phyloP scores from a whole-genome alignment of 345 rosid species.

The Alliaria petiolata region DNA sequence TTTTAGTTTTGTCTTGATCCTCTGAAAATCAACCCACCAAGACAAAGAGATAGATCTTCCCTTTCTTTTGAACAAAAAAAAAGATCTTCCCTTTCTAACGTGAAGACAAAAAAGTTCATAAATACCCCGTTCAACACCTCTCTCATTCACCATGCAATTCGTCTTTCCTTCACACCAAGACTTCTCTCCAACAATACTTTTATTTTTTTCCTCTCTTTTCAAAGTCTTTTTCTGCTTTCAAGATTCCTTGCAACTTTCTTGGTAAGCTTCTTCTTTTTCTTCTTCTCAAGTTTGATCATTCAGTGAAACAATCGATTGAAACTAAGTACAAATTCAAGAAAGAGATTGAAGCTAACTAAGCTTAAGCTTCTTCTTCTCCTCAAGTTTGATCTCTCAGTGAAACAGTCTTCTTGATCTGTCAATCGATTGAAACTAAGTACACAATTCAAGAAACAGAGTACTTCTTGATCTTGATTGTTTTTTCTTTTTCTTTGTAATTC shows the following conservation, averaged over 20 bases:
- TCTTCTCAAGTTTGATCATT: slow-evolving; percentile 1
- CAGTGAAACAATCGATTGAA: background rate
- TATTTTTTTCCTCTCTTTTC: background rate
- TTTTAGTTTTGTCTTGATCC: background rate
- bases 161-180: slow-evolving; percentile 20
- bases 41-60: slow-evolving; percentile 16
- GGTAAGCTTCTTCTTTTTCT: slow-evolving; percentile 13
- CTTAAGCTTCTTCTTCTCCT: too few relatives aligned
- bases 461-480: background rate
- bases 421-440: too few relatives aligned
- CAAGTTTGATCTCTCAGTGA: too few relatives aligned
- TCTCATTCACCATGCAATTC: slow-evolving; percentile 30
- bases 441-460: slow-evolving; percentile 5
- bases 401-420: too few relatives aligned
- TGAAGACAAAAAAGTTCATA: slow-evolving; percentile 28
- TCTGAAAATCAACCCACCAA: slow-evolving; percentile 11
- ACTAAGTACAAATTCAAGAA: background rate
- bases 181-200: slow-evolving; percentile 16
- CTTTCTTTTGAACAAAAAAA: too few relatives aligned
- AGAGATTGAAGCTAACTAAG: too few relatives aligned
- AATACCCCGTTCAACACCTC: slow-evolving; percentile 17
- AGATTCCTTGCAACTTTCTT: slow-evolving; percentile 11
- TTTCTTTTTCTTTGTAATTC: background rate
- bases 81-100: background rate
- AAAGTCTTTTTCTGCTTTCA: background rate